Evolutionary conservation across 805 yeast species (phyloP).

Genomic region (Wickerhamiella galacta): DNA sequence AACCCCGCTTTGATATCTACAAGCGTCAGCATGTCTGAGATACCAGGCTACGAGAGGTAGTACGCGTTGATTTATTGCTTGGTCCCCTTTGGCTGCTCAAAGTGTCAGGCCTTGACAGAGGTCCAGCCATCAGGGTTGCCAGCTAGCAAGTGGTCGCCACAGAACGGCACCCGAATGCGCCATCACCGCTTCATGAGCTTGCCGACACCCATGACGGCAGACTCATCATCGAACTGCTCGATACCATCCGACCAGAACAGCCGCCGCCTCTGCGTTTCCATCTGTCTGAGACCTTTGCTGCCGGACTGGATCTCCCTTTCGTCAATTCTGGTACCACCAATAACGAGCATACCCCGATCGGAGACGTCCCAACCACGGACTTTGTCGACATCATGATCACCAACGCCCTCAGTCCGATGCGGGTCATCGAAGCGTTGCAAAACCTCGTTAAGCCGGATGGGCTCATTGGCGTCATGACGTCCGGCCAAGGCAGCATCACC

Average conservation of each 20-base stretch:
- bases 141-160: slow-evolving; percentile 8
- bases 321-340: slow-evolving; percentile 66
- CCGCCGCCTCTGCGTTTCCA: slow-evolving; percentile 9
- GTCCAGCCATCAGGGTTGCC: too few species aligned
- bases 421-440: slow-evolving; percentile 38
- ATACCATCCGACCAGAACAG: slow-evolving; percentile 25
- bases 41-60: too few species aligned
- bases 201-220: too few species aligned
- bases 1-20: too few species aligned
- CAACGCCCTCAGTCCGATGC: slow-evolving; percentile 47
- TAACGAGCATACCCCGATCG: slow-evolving; percentile 50
- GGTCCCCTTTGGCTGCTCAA: too few species aligned
- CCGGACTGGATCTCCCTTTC: slow-evolving; percentile 39
- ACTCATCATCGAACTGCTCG: slow-evolving; percentile 30
- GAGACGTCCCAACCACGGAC: slow-evolving; percentile 39
- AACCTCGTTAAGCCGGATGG: slow-evolving; percentile 38
- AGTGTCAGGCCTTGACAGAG: too few species aligned
- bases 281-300: neutral
- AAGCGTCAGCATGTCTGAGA: too few species aligned
- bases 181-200: slow-evolving; percentile 22
- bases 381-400: slow-evolving; percentile 41
- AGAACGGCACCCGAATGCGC: neutral
- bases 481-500: slow-evolving; percentile 35
- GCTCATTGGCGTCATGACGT: slow-evolving; percentile 38
- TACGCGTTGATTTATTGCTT: too few species aligned